These are phyloP conservation scores for Thermomucor indicae-seudaticae DNA, from an alignment of 371 early-diverging fungal species.

Conservation along the genomic window DNA sequence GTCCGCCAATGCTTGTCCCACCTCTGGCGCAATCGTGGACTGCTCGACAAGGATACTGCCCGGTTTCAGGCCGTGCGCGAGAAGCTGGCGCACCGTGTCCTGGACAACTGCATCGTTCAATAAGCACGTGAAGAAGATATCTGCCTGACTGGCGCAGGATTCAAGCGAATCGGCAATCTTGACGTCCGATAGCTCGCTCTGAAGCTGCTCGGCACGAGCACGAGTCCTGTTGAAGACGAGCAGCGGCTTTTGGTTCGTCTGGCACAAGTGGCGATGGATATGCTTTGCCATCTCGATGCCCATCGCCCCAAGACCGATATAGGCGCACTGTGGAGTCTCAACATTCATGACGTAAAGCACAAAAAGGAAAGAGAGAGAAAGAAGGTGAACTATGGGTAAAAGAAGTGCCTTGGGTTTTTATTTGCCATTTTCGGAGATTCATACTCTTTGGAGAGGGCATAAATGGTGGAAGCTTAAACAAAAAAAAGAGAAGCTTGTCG, in stretches of 20 bases:
- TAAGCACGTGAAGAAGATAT: slow-evolving; percentile 49
- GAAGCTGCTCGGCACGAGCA: slow-evolving; percentile 29
- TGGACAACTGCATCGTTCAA: slow-evolving; percentile 45
- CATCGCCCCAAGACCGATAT: slow-evolving; percentile 55
- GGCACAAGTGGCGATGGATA: slow-evolving; percentile 16
- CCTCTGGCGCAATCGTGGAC: slow-evolving; percentile 33
- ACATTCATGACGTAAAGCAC: background rate
- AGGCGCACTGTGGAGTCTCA: slow-evolving; percentile 28
- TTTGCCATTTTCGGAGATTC: too few relatives aligned
- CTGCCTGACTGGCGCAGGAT: slow-evolving; percentile 27
- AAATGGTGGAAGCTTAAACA: too few relatives aligned
- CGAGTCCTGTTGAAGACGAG: slow-evolving; percentile 51
- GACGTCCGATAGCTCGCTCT: slow-evolving; percentile 18
- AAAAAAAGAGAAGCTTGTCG: too few relatives aligned
- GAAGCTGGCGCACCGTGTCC: slow-evolving; percentile 11
- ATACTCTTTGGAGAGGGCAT: too few relatives aligned
- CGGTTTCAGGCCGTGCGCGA: slow-evolving; percentile 12
- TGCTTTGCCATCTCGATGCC: slow-evolving; percentile 47
- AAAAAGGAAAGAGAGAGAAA: background rate
- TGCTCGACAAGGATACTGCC: slow-evolving; percentile 37
- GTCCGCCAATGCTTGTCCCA: slow-evolving; percentile 9
- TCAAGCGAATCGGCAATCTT: slow-evolving; percentile 18
- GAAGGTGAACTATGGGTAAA: too few relatives aligned
- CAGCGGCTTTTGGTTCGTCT: slow-evolving; percentile 22
- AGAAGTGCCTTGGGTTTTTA: too few relatives aligned